Evolutionary conservation across 176 grass and related monocot genomes (phyloP).

Genomic region (Hsuehochloa calcarea): DNA sequence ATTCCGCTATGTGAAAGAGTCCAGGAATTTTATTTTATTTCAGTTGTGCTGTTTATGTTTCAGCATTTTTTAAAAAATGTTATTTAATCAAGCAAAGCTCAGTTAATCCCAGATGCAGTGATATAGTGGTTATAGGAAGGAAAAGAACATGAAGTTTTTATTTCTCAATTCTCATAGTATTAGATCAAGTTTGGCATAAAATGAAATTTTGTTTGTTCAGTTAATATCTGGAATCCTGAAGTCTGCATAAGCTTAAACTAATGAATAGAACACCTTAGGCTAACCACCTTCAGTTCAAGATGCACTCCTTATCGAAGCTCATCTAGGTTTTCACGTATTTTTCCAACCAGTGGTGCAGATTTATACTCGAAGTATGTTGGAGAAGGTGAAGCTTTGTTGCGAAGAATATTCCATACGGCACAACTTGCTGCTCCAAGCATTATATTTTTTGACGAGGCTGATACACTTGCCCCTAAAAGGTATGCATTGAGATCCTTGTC

Average conservation of each 20-base stretch:
- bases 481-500: constrained; percentile 28
- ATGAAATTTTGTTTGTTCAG: neutral
- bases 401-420: constrained; percentile 87
- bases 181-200: neutral
- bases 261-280: neutral
- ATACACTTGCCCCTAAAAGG: constrained; percentile 89
- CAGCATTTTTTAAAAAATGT: neutral
- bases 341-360: constrained; percentile 63
- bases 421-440: constrained; percentile 77
- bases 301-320: neutral
- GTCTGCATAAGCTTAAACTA: constrained; percentile 18
- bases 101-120: constrained; percentile 4
- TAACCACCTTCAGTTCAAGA: neutral
- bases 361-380: constrained; percentile 96
- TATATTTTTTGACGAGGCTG: constrained; percentile 83
- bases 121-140: neutral
- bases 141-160: neutral
- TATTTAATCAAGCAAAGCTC: neutral
- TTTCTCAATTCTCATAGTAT: neutral
- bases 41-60: neutral
- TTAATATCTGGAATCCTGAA: neutral
- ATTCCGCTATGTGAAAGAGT: neutral
- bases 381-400: constrained; percentile 83
- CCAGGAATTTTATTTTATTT: neutral
- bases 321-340: constrained; percentile 21